phyloP scores from a whole-genome alignment of 169 alveolate species.

The Plasmodium berghei region DNA sequence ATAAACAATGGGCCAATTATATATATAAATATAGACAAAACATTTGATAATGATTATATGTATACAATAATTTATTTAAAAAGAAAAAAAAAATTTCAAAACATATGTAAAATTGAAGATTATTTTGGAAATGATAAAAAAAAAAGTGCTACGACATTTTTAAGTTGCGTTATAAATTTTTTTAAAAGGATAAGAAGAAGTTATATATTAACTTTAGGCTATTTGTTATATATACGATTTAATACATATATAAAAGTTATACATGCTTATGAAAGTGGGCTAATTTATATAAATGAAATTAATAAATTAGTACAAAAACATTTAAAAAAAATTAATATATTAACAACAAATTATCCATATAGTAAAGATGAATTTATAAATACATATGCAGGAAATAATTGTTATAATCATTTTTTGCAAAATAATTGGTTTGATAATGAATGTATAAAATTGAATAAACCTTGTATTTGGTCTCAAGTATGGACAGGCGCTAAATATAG shows the following conservation, averaged over 20 bases:
- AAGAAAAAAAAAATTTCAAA: slow-evolving; percentile 24
- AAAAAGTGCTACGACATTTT: background rate
- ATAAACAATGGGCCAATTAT: slow-evolving; percentile 66
- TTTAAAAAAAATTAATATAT: slow-evolving; percentile 47
- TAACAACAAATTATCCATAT: slow-evolving; percentile 73
- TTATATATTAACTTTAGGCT: slow-evolving; percentile 58
- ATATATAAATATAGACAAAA: slow-evolving; percentile 64
- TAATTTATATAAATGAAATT: slow-evolving; percentile 55
- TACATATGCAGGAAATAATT: slow-evolving; percentile 74
- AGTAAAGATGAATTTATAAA: slow-evolving; percentile 34
- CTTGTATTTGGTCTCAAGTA: slow-evolving; percentile 75
- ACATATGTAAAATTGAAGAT: slow-evolving; percentile 23
- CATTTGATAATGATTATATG: slow-evolving; percentile 74
- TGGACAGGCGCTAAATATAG: slow-evolving; percentile 78
- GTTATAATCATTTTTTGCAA: slow-evolving; percentile 65
- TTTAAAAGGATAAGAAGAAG: slow-evolving; percentile 66
- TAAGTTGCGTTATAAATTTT: slow-evolving; percentile 26
- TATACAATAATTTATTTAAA: slow-evolving; percentile 54
- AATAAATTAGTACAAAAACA: slow-evolving; percentile 41
- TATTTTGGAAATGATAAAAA: slow-evolving; percentile 1
- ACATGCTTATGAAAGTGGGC: slow-evolving; percentile 51
- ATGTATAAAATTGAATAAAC: slow-evolving; percentile 54
- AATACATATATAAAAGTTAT: slow-evolving; percentile 40
- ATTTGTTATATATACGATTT: slow-evolving; percentile 35
- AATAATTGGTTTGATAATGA: slow-evolving; percentile 76